Percentiles rank a stretch among this genome's conserved stretches.
Conservation (phyloP, 768 basidiomycete genomes). For the Suillus subluteus region DNA sequence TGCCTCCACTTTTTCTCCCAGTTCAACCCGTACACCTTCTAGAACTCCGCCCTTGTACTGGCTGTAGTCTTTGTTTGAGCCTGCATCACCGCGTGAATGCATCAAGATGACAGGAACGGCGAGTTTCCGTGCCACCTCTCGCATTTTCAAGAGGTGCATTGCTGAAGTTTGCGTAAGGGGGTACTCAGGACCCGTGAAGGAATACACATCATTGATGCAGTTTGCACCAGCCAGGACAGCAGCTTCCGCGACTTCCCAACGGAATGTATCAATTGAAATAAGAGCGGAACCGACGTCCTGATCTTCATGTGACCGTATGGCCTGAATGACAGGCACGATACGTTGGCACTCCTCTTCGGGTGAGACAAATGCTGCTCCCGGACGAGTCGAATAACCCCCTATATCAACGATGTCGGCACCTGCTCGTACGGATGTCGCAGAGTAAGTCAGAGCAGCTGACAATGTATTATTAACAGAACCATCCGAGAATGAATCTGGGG, state of each 20-base stretch:
- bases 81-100: constrained; percentile 91
- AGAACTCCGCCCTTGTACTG: constrained; percentile 56
- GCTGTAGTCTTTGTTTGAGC: constrained; percentile 68
- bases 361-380: constrained; percentile 69
- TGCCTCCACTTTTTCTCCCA: constrained; percentile 65
- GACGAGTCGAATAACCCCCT: constrained; percentile 93
- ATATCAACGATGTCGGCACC: constrained; percentile 87
- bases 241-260: constrained; percentile 74
- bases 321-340: constrained; percentile 71
- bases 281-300: constrained; percentile 19
- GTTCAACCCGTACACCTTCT: constrained; percentile 69
- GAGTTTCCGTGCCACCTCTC: constrained; percentile 59
- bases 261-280: constrained; percentile 45
- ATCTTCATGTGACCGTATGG: constrained; percentile 47
- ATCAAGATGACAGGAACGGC: constrained; percentile 87
- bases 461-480: constrained; percentile 63
- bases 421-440: constrained; percentile 46
- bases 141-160: constrained; percentile 61
- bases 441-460: constrained; percentile 57
- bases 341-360: constrained; percentile 71
- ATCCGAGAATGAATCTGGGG: constrained; percentile 97
- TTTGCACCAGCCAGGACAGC: constrained; percentile 84
- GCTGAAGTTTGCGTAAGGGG: constrained; percentile 36
- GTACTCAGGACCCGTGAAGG: constrained; percentile 69
- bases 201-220: constrained; percentile 92